These are phyloP conservation scores for Fusarium sp. DNA, from an alignment of 2,329 filamentous ascomycete species.

Conservation along the genomic window DNA sequence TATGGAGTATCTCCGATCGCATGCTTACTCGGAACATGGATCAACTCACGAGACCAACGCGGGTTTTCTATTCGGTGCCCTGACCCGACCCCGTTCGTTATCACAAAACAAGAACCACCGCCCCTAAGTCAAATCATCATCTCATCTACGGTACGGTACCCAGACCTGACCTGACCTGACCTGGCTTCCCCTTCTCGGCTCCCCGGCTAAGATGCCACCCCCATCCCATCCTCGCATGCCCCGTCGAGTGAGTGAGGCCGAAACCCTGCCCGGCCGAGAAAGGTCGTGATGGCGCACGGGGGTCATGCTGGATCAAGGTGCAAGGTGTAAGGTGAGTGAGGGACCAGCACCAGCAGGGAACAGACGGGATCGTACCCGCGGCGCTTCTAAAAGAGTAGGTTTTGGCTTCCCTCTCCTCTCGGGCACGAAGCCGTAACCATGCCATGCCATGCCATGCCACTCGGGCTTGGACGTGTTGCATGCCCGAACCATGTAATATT, in stretches of 20 bases:
- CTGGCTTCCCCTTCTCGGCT: background rate
- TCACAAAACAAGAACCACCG: background rate
- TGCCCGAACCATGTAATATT: slow-evolving; percentile 11
- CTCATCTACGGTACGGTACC: background rate
- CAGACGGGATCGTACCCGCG: background rate
- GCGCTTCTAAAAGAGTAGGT: slow-evolving; percentile 12
- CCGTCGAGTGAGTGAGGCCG: slow-evolving; percentile 24
- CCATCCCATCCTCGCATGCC: slow-evolving; percentile 7
- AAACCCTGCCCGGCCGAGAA: slow-evolving; percentile 32
- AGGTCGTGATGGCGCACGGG: slow-evolving; percentile 4
- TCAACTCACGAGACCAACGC: slow-evolving; percentile 20
- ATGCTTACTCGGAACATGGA: slow-evolving; percentile 2
- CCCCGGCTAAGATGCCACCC: background rate
- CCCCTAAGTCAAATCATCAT: background rate
- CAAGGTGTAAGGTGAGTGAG: slow-evolving; percentile 22
- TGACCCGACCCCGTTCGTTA: slow-evolving; percentile 1
- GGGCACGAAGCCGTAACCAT: slow-evolving; percentile 9
- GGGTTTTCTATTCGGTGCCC: slow-evolving; percentile 8
- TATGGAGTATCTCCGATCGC: slow-evolving; percentile 29
- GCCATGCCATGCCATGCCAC: slow-evolving; percentile 11
- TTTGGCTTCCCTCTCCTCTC: slow-evolving; percentile 12
- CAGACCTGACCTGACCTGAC: background rate
- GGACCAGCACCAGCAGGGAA: background rate
- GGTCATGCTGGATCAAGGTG: slow-evolving; percentile 20
- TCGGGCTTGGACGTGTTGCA: slow-evolving; percentile 2